Evolutionary conservation across 2,329 filamentous ascomycete species (phyloP), one percentile per base, ranked within the genome.

Genomic region (Arthrocladium fulminans): DNA sequence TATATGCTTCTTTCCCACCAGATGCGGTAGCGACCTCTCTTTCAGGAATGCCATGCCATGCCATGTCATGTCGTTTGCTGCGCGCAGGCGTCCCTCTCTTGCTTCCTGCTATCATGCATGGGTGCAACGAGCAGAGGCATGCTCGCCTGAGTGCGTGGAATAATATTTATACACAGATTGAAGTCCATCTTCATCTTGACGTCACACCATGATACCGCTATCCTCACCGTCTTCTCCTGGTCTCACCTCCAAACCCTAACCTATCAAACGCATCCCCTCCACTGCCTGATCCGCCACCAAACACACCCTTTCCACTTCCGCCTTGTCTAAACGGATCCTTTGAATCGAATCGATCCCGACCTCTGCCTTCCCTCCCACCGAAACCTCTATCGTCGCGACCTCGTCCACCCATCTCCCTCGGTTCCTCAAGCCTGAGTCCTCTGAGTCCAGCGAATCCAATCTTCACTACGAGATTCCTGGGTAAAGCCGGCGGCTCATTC

Each of bases 401-500:
- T 38, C 40, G 22, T 4, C 19, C 38, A 7, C 27, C 39, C 30
- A 27, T 10, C 15, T 49, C 47, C 12, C 40, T 24, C 17, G 27
- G 25, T 15, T 53, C 49, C n/a, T 44, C 19, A 20, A 51, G 8
- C 17, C 57, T 59, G 32, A 68, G 40, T 34, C 62, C 63, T 17
- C 51, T 42, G 8, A 62, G 41, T 9, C 55, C 39, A 2, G 27
- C 25, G 10, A 67, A 56, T 9, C 65, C 63, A 19, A 67, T 49
- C 53, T 61, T 66, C 5, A 48, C 25, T 7, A 59, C 60, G 20
- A 63, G 38, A 4, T 25, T 41, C 3, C 46, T 43, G 17, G 45
- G 47, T 12, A 69, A 46, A 1, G 41, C 22, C 4, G 73, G 73
- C 12, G 70, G 65, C 20, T 60, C 54, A 3, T 63, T 51, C 59